These are phyloP conservation scores for Alternaria solani DNA, from an alignment of 2,329 filamentous ascomycete genomes.

Conservation along the genomic window DNA sequence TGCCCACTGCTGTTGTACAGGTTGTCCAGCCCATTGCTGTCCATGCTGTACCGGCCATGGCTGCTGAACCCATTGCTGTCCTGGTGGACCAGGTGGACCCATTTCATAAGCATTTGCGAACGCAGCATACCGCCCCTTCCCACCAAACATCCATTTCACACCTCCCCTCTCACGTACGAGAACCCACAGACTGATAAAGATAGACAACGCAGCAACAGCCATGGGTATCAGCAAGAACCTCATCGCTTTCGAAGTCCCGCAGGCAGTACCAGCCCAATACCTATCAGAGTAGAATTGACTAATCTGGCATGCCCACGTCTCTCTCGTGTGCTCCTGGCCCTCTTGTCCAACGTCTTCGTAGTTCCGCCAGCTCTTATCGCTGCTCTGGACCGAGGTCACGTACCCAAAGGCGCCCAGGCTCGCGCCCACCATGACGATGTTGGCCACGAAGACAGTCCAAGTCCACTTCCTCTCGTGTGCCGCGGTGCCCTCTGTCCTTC, in stretches of 20 bases:
- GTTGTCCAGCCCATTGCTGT: conserved; percentile 18
- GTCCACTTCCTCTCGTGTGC: conserved; percentile 35
- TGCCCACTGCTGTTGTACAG: conserved; percentile 13
- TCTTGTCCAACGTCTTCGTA: conserved; percentile 25
- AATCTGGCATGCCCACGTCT: conserved; percentile 42
- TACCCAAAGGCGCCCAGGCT: conserved; percentile 34
- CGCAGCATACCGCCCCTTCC: conserved; percentile 38
- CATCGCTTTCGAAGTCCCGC: conserved; percentile 35
- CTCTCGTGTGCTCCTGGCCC: conserved; percentile 29
- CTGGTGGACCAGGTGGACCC: conserved; percentile 13
- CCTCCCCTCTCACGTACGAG: conserved; percentile 38
- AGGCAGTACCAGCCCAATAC: conserved; percentile 36
- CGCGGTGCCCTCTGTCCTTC: conserved; percentile 34
- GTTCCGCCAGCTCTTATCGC: conserved; percentile 24
- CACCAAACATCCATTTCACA: conserved; percentile 36
- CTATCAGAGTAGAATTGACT: conserved; percentile 24
- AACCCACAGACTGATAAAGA: conserved; percentile 29
- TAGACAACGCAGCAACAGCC: conserved; percentile 27
- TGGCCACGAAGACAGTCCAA: conserved; percentile 33
- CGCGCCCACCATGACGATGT: conserved; percentile 22
- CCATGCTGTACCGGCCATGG: conserved; percentile 4
- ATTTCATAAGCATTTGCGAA: conserved; percentile 39
- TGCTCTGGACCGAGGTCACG: conserved; percentile 28
- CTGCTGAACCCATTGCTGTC: conserved; percentile 4
- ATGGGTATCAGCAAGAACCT: conserved; percentile 36